Base-by-base conservation (phyloP, 2,329 filamentous ascomycete genomes). In the Mollisiaceae sp. region DNA sequence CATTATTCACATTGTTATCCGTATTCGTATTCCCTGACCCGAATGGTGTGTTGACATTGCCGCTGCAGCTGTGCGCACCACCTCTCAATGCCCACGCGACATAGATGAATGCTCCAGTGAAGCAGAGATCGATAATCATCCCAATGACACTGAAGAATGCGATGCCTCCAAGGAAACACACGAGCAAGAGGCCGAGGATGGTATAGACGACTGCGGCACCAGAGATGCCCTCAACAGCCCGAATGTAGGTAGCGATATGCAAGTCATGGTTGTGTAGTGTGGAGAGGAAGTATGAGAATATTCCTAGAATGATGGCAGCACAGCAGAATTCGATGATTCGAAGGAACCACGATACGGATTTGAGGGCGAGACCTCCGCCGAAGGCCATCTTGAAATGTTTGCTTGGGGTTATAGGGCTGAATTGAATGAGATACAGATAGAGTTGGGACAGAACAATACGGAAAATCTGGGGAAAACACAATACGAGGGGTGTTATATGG, bases 281-380 rank as follows among this genome's bases (percentile, higher is more conserved):
- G 9, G 90, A 87, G 59, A 97, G 86, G 83, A 93, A 96, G 83
- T 96, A 97, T 59, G 89, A 89, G 83, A 90, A 94, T 74, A 95
- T 86, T 71, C 86, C 90, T 67, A 97, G 85, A 67, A 94, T 85
- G 70, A 97, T 83, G 65, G 84, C 87, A 9, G 90, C 83, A 77
- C 88, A 91, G 75, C 86, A 83, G 78, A 97, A 90, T 74, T 92
- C 87, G 64, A 97, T 79, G 70, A 85, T 79, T 71, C 94, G 91
- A 74, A 96, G 81, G 76, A 89, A 83, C 77, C 90, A 90, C 74
- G 92, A 90, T 56, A 85, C 79, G 61, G 85, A 79, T 74, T 92
- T 92, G 72, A 97, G 86, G 72, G 86, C 82, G 67, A 89, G 77
- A 69, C 88, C 86, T 54, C 82, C 81, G 65, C 81, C 77, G 68